Percentiles rank a stretch among this genome's conserved stretches.
Evolutionary conservation across 768 basidiomycete genomes (phyloP).

Genomic region (Tephrocybe sp.): DNA sequence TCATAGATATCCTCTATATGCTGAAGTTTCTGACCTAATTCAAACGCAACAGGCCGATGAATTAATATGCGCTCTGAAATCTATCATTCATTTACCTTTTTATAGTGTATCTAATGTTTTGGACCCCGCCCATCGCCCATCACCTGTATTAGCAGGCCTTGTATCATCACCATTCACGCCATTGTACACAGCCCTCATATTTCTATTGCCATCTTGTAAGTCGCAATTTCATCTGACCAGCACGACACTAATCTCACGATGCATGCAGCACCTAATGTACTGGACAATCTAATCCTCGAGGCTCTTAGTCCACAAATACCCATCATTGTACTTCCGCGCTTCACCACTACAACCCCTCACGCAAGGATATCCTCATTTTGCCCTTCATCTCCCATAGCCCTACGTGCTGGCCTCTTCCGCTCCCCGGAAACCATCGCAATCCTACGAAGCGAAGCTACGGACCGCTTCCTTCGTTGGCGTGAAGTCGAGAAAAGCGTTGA

Average conservation of each 20-base stretch:
- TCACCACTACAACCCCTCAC: constrained; percentile 29
- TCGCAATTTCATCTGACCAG: neutral
- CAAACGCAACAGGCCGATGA: constrained; percentile 29
- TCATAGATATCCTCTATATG: neutral
- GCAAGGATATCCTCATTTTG: constrained; percentile 54
- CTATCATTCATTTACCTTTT: constrained; percentile 58
- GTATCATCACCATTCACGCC: constrained; percentile 60
- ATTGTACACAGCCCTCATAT: constrained; percentile 59
- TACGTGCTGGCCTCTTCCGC: constrained; percentile 62
- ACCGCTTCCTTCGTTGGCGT: constrained; percentile 71
- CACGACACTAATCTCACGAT: constrained; percentile 9
- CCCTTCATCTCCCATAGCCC: constrained; percentile 48
- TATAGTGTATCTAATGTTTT: constrained; percentile 51
- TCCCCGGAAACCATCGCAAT: constrained; percentile 59
- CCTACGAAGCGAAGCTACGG: constrained; percentile 63
- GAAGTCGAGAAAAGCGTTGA: constrained; percentile 63
- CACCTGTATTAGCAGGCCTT: constrained; percentile 47
- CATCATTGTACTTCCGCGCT: constrained; percentile 51
- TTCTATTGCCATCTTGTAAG: constrained; percentile 52
- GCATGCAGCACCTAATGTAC: constrained; percentile 30
- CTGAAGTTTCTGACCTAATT: constrained; percentile 13
- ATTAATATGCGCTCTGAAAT: constrained; percentile 30
- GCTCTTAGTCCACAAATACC: constrained; percentile 55
- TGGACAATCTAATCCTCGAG: constrained; percentile 50
- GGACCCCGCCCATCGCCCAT: constrained; percentile 53